Evolutionary conservation across 208 protist genomes (phyloP), one percentile per base, ranked within the genome.

Genomic region (Trypanosoma mega): DNA sequence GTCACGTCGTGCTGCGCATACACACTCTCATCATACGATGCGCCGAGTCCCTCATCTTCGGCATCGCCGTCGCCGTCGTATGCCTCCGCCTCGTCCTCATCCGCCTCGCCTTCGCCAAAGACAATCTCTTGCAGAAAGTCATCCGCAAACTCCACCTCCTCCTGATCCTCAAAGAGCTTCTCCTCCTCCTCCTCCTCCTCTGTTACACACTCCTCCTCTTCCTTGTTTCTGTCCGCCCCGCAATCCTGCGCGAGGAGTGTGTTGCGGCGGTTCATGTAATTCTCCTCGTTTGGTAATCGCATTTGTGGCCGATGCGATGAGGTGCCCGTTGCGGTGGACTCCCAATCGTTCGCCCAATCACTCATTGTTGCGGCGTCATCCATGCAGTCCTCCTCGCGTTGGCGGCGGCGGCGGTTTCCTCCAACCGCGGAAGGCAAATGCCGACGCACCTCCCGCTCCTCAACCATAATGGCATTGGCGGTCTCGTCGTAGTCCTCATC

Each of bases 111-210:
- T 14, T 31, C 46, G 50, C 88, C 88, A 48, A 88, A 81, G 11
- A 95, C 77, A 20, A 95, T 48, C 62, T 91, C 73, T 0, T 73
- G 80, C 9, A 95, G 45, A 56, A 95, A 95, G 47, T 92, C 83
- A 41, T 95, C 85, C 9, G 82, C 90, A 24, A 95, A 72, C 45
- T 92, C 88, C 41, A 72, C 73, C 58, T 95, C 88, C 31, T 90
- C 83, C 53, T 85, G 82, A 41, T 90, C 88, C 4, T 84, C 85
- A 37, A 95, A 95, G 7, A 95, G 70, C 51, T 78, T 62, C 44
- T 87, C 83, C 9, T 90, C 84, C 16, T 72, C 73, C 23, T 87
- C 78, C 27, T 66, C 69, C 30, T 52, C 64, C 8, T 71, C 66
- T 21, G n/a, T n/a, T n/a, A n/a, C n/a, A n/a, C n/a, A n/a, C n/a